Evolutionary conservation across 768 basidiomycete species (phyloP).

Genomic region (Termitomyces sp.): DNA sequence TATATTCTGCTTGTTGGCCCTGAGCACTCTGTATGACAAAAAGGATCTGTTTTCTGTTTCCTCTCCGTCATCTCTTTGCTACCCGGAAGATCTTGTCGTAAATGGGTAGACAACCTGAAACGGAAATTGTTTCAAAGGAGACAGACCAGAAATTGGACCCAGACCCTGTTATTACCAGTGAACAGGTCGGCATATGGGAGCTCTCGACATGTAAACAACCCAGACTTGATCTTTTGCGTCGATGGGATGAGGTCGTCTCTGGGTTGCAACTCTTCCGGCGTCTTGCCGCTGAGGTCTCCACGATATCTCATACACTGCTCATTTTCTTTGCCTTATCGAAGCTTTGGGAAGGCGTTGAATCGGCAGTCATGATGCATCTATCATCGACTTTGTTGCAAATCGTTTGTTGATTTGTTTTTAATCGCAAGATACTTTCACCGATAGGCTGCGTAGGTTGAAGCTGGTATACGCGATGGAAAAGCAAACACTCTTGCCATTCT

Average conservation of each 20-base stretch:
- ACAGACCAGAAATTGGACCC: neutral
- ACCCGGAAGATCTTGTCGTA: neutral
- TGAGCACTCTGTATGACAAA: neutral
- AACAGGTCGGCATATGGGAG: conserved; percentile 18
- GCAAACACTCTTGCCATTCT: conserved; percentile 14
- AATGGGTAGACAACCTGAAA: neutral
- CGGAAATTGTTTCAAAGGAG: neutral
- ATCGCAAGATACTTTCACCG: neutral
- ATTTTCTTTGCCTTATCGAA: conserved; percentile 16
- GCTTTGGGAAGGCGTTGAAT: conserved; percentile 20
- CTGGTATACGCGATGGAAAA: conserved; percentile 14
- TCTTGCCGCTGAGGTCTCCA: conserved; percentile 20
- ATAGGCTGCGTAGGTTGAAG: conserved; percentile 16
- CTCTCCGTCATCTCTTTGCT: neutral
- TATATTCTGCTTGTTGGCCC: neutral
- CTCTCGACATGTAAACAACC: conserved; percentile 8
- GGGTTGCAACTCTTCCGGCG: conserved; percentile 15
- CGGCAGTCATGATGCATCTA: conserved; percentile 21
- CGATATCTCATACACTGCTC: conserved; percentile 16
- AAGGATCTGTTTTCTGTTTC: neutral
- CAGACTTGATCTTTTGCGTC: conserved; percentile 2
- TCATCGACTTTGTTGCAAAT: conserved; percentile 17
- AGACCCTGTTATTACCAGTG: conserved; percentile 10
- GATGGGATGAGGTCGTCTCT: conserved; percentile 7
- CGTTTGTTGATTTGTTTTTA: conserved; percentile 7